Evolutionary conservation across 2,329 filamentous ascomycete species (phyloP).

Genomic region (Phialophora chinensis): DNA sequence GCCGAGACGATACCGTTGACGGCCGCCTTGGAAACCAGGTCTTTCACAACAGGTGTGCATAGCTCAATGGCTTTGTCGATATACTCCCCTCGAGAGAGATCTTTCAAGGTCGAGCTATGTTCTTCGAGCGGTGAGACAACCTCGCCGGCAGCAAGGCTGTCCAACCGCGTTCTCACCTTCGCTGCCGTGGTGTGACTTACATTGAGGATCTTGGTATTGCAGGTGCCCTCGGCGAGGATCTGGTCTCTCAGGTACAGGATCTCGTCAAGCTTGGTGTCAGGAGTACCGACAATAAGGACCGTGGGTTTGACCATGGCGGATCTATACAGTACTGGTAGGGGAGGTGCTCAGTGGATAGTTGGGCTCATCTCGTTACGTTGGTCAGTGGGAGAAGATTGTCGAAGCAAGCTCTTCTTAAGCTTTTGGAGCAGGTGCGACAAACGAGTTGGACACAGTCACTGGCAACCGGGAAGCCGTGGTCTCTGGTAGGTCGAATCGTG

Average conservation of each 20-base stretch:
- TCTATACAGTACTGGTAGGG: background rate
- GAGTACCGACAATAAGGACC: slow-evolving; percentile 66
- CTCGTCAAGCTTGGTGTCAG: slow-evolving; percentile 69
- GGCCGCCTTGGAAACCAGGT: slow-evolving; percentile 46
- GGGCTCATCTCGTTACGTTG: background rate
- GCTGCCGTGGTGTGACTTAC: slow-evolving; percentile 55
- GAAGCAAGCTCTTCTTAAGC: slow-evolving; percentile 7
- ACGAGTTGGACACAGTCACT: background rate
- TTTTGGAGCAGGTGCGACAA: background rate
- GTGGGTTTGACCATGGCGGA: slow-evolving; percentile 43
- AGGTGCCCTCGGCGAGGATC: slow-evolving; percentile 46
- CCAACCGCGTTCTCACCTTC: slow-evolving; percentile 20
- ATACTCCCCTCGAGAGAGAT: slow-evolving; percentile 60
- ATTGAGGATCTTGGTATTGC: slow-evolving; percentile 59
- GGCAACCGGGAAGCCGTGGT: background rate
- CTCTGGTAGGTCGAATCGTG: background rate
- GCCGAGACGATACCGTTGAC: slow-evolving; percentile 65
- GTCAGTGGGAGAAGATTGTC: background rate
- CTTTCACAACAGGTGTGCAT: slow-evolving; percentile 52
- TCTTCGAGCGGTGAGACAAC: slow-evolving; percentile 49
- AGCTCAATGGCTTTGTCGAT: slow-evolving; percentile 62
- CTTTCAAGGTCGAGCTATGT: slow-evolving; percentile 44
- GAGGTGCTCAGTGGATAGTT: background rate
- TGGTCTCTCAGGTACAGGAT: slow-evolving; percentile 60
- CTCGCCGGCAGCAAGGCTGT: slow-evolving; percentile 50